Evolutionary conservation across 2,329 filamentous ascomycete species (phyloP).

Genomic region (Colletotrichum ledebouriae): DNA sequence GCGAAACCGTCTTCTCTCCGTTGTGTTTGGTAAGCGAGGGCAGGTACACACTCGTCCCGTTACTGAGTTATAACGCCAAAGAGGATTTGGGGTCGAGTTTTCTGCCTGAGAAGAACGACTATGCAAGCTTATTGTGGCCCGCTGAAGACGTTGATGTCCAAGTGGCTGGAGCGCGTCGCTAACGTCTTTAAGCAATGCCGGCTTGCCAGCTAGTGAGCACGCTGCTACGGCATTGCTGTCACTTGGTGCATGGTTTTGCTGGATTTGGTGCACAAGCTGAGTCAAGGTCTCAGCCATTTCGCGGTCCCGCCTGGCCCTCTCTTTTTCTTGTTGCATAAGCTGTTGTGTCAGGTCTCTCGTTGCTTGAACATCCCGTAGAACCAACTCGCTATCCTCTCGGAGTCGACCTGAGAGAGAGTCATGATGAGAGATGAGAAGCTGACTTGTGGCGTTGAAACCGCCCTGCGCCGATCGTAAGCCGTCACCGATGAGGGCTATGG

Average conservation of each 20-base stretch:
- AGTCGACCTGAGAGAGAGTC: neutral
- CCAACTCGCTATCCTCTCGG: neutral
- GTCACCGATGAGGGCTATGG: neutral
- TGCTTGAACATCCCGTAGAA: neutral
- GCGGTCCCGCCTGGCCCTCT: neutral
- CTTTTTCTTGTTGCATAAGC: neutral
- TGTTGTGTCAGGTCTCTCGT: neutral
- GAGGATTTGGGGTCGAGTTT: no score
- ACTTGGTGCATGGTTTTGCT: neutral
- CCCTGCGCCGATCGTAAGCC: neutral
- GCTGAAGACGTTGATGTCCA: no score
- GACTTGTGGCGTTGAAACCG: neutral
- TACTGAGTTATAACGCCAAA: fast-evolving
- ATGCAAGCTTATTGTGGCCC: neutral
- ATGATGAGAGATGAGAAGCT: neutral
- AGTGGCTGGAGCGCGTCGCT: neutral
- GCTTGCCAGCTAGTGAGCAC: neutral
- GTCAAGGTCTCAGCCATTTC: neutral
- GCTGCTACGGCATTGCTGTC: neutral
- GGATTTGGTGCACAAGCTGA: neutral
- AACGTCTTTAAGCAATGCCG: neutral
- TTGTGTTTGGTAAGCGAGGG: neutral
- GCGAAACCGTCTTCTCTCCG: neutral
- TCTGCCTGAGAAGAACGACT: neutral
- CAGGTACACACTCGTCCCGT: neutral